Evolutionary conservation across 2,329 filamentous ascomycete genomes (phyloP).

Genomic region (Aureobasidium sp.): DNA sequence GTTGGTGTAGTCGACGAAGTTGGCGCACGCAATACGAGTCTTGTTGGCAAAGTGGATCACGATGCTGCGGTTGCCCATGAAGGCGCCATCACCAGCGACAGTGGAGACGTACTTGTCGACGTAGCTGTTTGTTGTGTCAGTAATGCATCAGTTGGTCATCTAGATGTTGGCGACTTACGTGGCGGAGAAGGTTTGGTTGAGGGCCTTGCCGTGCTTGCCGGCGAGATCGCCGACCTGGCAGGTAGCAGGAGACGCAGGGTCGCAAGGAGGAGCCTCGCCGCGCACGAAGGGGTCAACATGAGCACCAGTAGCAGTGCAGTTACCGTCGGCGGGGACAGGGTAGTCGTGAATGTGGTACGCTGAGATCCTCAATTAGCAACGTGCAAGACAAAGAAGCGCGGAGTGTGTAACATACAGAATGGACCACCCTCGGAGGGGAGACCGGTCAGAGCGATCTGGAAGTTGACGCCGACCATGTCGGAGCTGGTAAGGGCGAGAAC

Average conservation of each 20-base stretch:
- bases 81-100: slow-evolving; percentile 32
- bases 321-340: slow-evolving; percentile 53
- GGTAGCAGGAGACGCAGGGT: slow-evolving; percentile 46
- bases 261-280: slow-evolving; percentile 53
- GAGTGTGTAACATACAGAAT: slow-evolving; percentile 27
- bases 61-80: slow-evolving; percentile 45
- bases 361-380: slow-evolving; percentile 6
- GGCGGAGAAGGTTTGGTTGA: slow-evolving; percentile 16
- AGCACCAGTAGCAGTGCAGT: slow-evolving; percentile 58
- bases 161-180: slow-evolving; percentile 18
- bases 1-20: slow-evolving; percentile 10
- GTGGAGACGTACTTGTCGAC: slow-evolving; percentile 43
- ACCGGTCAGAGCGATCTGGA: slow-evolving; percentile 32
- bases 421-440: slow-evolving; percentile 35
- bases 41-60: slow-evolving; percentile 47
- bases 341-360: slow-evolving; percentile 63
- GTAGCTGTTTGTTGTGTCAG: slow-evolving; percentile 28
- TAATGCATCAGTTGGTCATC: neutral
- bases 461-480: slow-evolving; percentile 32
- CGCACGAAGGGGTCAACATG: slow-evolving; percentile 65
- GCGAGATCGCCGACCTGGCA: slow-evolving; percentile 71
- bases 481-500: slow-evolving; percentile 26
- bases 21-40: slow-evolving; percentile 46
- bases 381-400: neutral
- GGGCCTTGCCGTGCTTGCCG: slow-evolving; percentile 62